These are phyloP conservation scores for Penicillium waksmanii DNA, from an alignment of 495 filamentous ascomycete species.

Conservation along the genomic window DNA sequence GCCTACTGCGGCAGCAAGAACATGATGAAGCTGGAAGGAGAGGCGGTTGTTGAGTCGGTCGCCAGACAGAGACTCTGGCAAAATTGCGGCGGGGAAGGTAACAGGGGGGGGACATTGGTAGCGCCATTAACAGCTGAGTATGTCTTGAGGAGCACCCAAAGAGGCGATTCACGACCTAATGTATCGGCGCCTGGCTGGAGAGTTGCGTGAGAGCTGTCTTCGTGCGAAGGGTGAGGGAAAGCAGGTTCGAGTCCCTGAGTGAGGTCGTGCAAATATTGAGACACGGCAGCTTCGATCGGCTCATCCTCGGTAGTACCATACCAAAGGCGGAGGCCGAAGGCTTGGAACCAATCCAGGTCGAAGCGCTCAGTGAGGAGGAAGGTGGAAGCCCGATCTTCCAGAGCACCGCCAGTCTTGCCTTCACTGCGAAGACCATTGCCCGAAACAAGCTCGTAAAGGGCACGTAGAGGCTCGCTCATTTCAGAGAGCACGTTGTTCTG, in stretches of 20 bases:
- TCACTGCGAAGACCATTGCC: slow-evolving; percentile 82
- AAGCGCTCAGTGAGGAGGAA: slow-evolving; percentile 83
- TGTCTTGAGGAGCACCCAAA: slow-evolving; percentile 83
- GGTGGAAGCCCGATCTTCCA: slow-evolving; percentile 74
- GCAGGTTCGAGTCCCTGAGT: slow-evolving; percentile 61
- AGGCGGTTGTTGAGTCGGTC: slow-evolving; percentile 74
- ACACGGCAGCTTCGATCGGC: slow-evolving; percentile 69
- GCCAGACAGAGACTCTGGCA: slow-evolving; percentile 58
- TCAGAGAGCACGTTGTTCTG: slow-evolving; percentile 80
- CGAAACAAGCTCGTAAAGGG: slow-evolving; percentile 85
- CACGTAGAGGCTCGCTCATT: slow-evolving; percentile 80
- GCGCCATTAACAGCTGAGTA: slow-evolving; percentile 59
- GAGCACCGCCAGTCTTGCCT: slow-evolving; percentile 62
- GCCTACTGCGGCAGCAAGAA: slow-evolving; percentile 58
- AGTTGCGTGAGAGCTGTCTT: slow-evolving; percentile 58
- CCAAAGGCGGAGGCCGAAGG: slow-evolving; percentile 88
- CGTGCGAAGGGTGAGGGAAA: slow-evolving; percentile 62
- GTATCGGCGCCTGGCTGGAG: slow-evolving; percentile 48
- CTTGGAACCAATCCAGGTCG: slow-evolving; percentile 86
- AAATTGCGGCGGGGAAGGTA: slow-evolving; percentile 43
- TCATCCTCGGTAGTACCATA: slow-evolving; percentile 73
- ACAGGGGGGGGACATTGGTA: slow-evolving; percentile 20
- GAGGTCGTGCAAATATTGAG: slow-evolving; percentile 70
- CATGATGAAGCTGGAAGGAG: slow-evolving; percentile 75
- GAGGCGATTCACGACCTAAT: slow-evolving; percentile 66